Percentiles rank a stretch among this genome's conserved stretches.
phyloP scores from a whole-genome alignment of 192 early-diverging fungal species.

The Coemansia erecta region DNA sequence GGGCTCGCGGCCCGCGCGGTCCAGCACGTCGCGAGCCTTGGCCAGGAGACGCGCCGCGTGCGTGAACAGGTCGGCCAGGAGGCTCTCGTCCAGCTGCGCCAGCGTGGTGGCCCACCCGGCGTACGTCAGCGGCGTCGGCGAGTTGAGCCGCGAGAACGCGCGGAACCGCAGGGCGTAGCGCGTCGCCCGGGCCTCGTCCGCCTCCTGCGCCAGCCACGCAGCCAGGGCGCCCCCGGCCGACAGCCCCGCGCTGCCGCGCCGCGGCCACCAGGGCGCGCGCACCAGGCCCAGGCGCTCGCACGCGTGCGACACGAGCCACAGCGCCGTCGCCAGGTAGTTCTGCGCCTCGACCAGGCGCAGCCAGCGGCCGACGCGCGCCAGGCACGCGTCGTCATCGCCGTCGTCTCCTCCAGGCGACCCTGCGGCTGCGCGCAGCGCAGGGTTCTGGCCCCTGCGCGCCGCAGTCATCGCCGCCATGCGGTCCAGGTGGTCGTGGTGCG shows the following conservation, averaged over 20 bases:
- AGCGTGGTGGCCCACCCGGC: conserved; percentile 17
- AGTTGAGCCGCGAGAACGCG: conserved; percentile 26
- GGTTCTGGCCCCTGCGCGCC: neutral
- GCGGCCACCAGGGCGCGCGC: conserved; percentile 29
- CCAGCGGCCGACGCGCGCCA: conserved; percentile 23
- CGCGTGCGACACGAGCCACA: conserved; percentile 37
- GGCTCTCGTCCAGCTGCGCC: conserved; percentile 30
- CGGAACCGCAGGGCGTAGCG: conserved; percentile 41
- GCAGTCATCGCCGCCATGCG: conserved; percentile 12
- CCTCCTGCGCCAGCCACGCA: conserved; percentile 13
- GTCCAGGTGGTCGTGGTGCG: conserved; percentile 25
- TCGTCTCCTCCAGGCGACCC: neutral
- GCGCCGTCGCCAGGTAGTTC: conserved; percentile 28
- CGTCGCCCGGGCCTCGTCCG: conserved; percentile 8
- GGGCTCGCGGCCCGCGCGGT: neutral
- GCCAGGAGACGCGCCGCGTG: conserved; percentile 18
- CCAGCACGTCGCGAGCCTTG: conserved; percentile 10
- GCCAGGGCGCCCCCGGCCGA: conserved; percentile 8
- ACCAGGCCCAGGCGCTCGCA: conserved; percentile 25
- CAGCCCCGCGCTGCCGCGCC: neutral
- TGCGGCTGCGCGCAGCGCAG: neutral
- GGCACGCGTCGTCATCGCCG: conserved; percentile 1
- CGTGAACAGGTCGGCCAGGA: conserved; percentile 22
- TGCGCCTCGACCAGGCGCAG: conserved; percentile 12
- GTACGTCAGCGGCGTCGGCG: conserved; percentile 34